Evolutionary conservation across 1,284 basidiomycete species (phyloP).

Genomic region (Schizophyllum amplum): DNA sequence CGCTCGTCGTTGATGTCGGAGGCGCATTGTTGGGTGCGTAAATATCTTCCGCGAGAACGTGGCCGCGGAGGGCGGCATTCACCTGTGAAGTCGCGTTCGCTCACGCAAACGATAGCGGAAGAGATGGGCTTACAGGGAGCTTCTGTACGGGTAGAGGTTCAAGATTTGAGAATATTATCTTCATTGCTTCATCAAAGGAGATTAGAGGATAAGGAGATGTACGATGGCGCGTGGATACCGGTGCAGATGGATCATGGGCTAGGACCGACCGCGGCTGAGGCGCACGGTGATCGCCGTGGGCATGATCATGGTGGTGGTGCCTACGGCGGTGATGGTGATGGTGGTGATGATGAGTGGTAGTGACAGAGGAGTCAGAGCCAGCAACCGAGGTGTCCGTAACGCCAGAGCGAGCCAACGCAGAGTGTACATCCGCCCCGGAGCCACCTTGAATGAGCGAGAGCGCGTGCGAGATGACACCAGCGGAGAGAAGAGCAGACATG

Average conservation of each 20-base stretch:
- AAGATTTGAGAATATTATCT: conserved; percentile 46
- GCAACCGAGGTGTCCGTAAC: conserved; percentile 12
- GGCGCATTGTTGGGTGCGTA: conserved; percentile 58
- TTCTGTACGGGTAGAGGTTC: conserved; percentile 31
- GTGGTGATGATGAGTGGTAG: conserved; percentile 34
- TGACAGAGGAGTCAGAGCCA: conserved; percentile 32
- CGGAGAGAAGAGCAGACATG: conserved; percentile 51
- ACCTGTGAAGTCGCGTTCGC: conserved; percentile 33
- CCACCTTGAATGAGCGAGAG: conserved; percentile 71
- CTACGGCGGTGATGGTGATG: conserved; percentile 44
- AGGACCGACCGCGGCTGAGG: background rate
- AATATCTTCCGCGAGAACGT: conserved; percentile 72
- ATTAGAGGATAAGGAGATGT: conserved; percentile 74
- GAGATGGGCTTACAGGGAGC: conserved; percentile 25
- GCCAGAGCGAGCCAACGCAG: conserved; percentile 23
- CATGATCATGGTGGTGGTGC: conserved; percentile 62
- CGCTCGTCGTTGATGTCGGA: conserved; percentile 62
- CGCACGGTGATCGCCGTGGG: conserved; percentile 36
- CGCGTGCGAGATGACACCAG: conserved; percentile 59
- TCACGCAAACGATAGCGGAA: background rate
- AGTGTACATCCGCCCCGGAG: conserved; percentile 55
- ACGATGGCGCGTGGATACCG: conserved; percentile 61
- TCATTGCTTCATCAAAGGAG: conserved; percentile 56
- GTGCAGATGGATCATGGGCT: conserved; percentile 15
- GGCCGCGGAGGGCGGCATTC: conserved; percentile 45